Base-by-base conservation (phyloP, 495 filamentous ascomycete genomes). In the Clavariopsis aquatica region DNA sequence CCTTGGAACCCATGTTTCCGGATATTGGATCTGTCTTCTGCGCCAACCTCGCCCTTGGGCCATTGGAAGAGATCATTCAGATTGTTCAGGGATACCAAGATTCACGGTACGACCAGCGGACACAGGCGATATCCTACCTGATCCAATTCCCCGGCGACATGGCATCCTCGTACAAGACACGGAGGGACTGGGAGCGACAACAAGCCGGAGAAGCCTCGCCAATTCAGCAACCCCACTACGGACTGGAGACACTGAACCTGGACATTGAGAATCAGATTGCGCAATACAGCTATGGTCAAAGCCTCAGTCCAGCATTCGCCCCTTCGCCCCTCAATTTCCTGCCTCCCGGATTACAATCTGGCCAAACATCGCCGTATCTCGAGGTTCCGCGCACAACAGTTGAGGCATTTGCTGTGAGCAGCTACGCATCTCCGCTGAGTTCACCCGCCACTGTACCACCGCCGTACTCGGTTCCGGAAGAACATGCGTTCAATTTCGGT, bases 1-100 rank as follows among this genome's bases (percentile, higher is more conserved):
- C 89, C 36, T 83, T 98, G 74, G 95, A 97, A 75, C 89, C 89
- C 29, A 83, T 96, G 49, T 96, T 93, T 73, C 92, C 92, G 9
- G 92, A 96, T 70, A 84, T 96, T 60, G 93, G 91, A 52, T 88
- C 91, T 22, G 87, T 91, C 41, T 96, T 78, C 53, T 74, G 70
- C 55, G 68, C 73, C 1, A 70, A 75, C 36, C 66, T 73, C 12
- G 64, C 74, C 10, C 66, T 76, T 19, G 47, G 54, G 4, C 76
- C 76, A 0, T 60, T 78, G 24, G 72, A 78, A 51, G 74, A 75
- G 49, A 77, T 78, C 43, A 62, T 76, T 28, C 51, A 52, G 19
- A 69, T 78, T 38, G 72, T 74, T 6, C 60, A 71, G 51, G 54
- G 69, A 8, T 69, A 76, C 62, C 75, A 76, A 52, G 57, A 72